Evolutionary conservation across 805 yeast species (phyloP), one percentile per base, ranked within the genome.

Genomic region (Saccharomycopsis fodiens): DNA sequence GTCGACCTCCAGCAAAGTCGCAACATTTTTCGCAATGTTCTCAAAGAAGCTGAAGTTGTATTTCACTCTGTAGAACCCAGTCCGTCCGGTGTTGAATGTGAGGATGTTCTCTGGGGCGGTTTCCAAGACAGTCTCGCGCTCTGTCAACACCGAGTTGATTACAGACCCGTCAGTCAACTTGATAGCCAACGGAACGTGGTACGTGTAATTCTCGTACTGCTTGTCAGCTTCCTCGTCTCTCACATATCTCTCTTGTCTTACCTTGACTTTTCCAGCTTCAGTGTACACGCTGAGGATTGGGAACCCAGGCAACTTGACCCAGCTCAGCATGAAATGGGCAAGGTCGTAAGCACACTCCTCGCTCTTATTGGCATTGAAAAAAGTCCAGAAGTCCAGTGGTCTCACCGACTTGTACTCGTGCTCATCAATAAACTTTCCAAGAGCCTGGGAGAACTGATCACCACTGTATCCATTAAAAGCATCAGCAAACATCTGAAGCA

Each of bases 221-320:
- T 55, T 53, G 4, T 54, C 56, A 2, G 51, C 54, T n/a, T 61
- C 48, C 10, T 55, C 52, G 12, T 54, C 52, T 12, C 56, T 46
- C n/a, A 58, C 21, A 43, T 53, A 67, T 49, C 72, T 59, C 47
- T 67, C 65, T 53, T 73, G 77, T 34, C 59, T 66, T 19, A 72
- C 39, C 20, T 54, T 57, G 3, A 71, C 55, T 42, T 59, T 61
- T 4, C 50, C 56, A 2, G 56, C 60, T 19, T 55, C 55, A 1
- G 55, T 36, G 1, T 55, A 48, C 2, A 75, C 74, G 2, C 59
- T 54, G 4, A 82, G 55, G 2, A 75, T 57, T 3, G 89, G 87
- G 43, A 63, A 72, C 1, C 89, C 88, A 0, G 80, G 69, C 12
- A 70, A 59, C 55, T 75, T 69, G 2, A 73, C 61, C 88, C 87